Percentiles rank a stretch among this genome's conserved stretches.
Conservation (phyloP, 2,329 filamentous ascomycete genomes). For the Penicillium sp. region DNA sequence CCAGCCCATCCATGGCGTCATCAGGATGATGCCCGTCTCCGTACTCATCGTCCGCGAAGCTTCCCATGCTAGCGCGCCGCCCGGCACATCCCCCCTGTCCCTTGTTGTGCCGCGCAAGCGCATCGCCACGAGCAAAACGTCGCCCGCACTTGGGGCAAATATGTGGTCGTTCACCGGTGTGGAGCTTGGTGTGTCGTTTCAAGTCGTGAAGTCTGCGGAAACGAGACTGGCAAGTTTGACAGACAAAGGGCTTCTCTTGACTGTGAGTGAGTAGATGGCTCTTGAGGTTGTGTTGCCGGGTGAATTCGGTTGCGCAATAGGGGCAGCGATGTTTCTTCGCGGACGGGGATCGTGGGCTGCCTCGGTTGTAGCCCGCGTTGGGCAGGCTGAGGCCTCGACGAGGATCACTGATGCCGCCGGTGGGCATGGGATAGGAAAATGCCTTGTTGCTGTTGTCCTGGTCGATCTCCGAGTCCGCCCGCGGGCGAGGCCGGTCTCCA, state of each 20-base stretch:
- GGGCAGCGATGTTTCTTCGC: constrained; percentile 93
- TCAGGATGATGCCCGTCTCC: constrained; percentile 45
- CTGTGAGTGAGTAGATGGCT: constrained; percentile 95
- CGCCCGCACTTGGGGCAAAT: constrained; percentile 91
- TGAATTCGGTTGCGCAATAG: constrained; percentile 95
- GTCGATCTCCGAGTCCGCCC: constrained; percentile 35
- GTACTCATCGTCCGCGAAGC: constrained; percentile 74
- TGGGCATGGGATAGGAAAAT: constrained; percentile 61
- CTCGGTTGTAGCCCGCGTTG: constrained; percentile 51
- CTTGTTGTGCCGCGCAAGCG: constrained; percentile 89
- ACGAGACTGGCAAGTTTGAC: constrained; percentile 84
- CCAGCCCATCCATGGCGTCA: constrained; percentile 59
- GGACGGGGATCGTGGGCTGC: constrained; percentile 63
- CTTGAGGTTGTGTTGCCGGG: constrained; percentile 93
- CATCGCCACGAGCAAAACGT: constrained; percentile 92
- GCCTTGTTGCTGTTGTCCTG: constrained; percentile 49
- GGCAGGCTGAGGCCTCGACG: constrained; percentile 57
- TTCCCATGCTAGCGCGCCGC: constrained; percentile 76
- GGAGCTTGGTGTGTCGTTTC: constrained; percentile 92
- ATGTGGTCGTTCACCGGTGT: constrained; percentile 93
- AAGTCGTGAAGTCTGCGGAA: constrained; percentile 91
- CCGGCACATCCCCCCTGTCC: constrained; percentile 93
- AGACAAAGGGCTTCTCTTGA: constrained; percentile 96
- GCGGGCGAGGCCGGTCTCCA: constrained; percentile 38
- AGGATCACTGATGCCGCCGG: constrained; percentile 46